phyloP scores from a whole-genome alignment of 148 eudicot genomes.

The Spergularia marina region DNA sequence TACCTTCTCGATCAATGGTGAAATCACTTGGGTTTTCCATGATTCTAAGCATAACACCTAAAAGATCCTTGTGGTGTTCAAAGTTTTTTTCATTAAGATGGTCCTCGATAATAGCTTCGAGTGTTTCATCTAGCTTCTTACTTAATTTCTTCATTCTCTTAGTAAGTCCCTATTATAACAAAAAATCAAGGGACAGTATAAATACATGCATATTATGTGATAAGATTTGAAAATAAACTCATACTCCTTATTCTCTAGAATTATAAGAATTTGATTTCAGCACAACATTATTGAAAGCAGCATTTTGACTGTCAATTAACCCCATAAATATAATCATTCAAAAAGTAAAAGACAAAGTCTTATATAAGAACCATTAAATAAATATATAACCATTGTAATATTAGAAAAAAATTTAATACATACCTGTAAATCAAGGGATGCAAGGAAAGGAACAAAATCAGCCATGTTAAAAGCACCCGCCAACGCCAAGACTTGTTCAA shows the following conservation, averaged over 20 bases:
- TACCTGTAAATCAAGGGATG: conserved; percentile 25
- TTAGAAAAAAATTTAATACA: no score
- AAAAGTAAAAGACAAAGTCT: no score
- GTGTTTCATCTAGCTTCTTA: background rate
- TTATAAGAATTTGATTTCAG: no score
- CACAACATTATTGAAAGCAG: no score
- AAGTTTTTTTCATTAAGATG: conserved; percentile 18
- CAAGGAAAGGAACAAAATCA: conserved; percentile 22
- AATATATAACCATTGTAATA: no score
- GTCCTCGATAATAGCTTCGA: conserved; percentile 19
- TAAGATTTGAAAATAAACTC: no score
- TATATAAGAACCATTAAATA: no score
- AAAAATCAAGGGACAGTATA: background rate
- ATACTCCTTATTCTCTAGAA: no score
- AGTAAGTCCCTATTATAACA: background rate
- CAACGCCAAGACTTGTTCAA: conserved; percentile 3
- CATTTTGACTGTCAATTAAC: no score
- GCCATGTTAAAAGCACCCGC: conserved; percentile 18
- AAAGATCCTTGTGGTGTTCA: conserved; percentile 3
- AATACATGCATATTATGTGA: background rate
- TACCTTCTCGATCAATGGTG: background rate
- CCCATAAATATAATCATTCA: no score
- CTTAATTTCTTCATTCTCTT: background rate
- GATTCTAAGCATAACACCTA: conserved; percentile 8
- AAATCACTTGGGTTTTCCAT: background rate